Conservation (phyloP, 2,329 filamentous ascomycete genomes). For the Arthroderma sp. region DNA sequence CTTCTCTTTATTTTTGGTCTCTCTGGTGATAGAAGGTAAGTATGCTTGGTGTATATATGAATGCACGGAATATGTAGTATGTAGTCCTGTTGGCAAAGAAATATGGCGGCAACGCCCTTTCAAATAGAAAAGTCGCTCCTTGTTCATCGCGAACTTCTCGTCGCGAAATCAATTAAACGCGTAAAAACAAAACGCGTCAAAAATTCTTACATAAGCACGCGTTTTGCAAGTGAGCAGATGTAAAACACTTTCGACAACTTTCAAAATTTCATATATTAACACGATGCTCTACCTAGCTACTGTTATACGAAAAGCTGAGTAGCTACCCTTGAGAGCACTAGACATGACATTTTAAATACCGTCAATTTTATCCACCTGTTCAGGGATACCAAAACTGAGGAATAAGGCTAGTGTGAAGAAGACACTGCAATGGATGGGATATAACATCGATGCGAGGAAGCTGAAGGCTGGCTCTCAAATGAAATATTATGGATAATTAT, state of each 20-base stretch:
- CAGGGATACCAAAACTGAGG: neutral
- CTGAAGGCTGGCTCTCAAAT: neutral
- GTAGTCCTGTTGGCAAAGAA: neutral
- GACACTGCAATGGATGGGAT: too few relatives aligned
- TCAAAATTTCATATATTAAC: too few relatives aligned
- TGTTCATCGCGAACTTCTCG: neutral
- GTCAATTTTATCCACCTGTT: neutral
- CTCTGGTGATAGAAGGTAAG: neutral
- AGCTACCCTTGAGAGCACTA: neutral
- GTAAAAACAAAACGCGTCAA: neutral
- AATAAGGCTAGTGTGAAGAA: too few relatives aligned
- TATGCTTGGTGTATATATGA: neutral
- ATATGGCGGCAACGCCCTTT: neutral
- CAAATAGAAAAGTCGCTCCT: neutral
- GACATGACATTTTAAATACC: neutral
- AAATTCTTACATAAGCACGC: neutral
- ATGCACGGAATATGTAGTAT: neutral
- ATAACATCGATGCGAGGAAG: neutral
- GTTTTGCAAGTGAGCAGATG: too few relatives aligned
- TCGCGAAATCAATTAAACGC: conserved; percentile 1
- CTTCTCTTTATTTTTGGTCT: neutral
- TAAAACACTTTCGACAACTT: too few relatives aligned
- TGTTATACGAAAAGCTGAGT: neutral
- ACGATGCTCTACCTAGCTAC: neutral
- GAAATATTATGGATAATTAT: neutral